phyloP scores from a whole-genome alignment of 148 eudicot species.

The Heliamphora exappendiculata region DNA sequence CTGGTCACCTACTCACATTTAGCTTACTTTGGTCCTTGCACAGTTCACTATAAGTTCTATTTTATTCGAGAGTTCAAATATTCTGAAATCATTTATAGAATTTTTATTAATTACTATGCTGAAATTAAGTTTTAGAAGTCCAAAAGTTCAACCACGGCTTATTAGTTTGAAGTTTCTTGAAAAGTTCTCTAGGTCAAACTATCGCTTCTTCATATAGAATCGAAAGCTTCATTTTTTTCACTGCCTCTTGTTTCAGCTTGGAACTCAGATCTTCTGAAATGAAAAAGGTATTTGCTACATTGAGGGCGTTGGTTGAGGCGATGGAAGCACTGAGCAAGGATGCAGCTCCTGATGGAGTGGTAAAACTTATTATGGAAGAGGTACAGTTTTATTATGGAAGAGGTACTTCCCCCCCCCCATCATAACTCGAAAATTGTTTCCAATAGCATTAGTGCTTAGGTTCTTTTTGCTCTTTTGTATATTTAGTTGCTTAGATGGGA shows the following conservation, averaged over 20 bases:
- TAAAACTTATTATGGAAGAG: constrained; percentile 63
- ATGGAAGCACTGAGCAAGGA: constrained; percentile 84
- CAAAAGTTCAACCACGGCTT: not conserved
- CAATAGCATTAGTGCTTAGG: too few species aligned
- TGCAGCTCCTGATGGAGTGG: constrained; percentile 66
- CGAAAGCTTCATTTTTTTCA: constrained; percentile 1
- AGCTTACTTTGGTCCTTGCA: not conserved
- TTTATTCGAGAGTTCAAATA: not conserved
- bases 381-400: too few species aligned
- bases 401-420: too few species aligned
- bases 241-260: constrained; percentile 39
- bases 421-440: too few species aligned
- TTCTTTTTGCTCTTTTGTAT: too few species aligned
- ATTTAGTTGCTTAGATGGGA: too few species aligned
- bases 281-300: constrained; percentile 70
- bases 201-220: not conserved
- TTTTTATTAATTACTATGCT: not conserved
- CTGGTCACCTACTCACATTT: not conserved
- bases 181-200: not conserved
- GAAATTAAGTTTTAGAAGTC: not conserved
- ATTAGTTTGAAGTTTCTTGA: not conserved
- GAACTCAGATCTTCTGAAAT: constrained; percentile 43
- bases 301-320: constrained; percentile 90
- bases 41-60: not conserved
- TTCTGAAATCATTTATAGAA: not conserved